These are phyloP conservation scores for Coniella vitis DNA, from an alignment of 2,329 filamentous ascomycete genomes.

Conservation along the genomic window DNA sequence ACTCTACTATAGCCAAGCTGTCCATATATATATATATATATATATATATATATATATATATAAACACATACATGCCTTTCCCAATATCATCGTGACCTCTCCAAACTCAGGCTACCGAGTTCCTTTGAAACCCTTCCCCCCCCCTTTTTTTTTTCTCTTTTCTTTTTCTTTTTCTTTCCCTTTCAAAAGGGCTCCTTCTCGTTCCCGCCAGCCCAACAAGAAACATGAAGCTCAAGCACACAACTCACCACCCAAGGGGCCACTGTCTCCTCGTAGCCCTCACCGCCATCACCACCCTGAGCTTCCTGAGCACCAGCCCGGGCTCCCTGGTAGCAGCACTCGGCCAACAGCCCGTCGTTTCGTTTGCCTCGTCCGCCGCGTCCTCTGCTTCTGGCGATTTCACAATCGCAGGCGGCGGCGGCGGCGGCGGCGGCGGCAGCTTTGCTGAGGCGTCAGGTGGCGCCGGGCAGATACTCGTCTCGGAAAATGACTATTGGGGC, in stretches of 20 bases:
- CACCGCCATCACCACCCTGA: conserved; percentile 18
- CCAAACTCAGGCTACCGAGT: too few species aligned
- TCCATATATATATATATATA: background rate
- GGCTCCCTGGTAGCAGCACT: conserved; percentile 29
- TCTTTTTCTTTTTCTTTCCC: too few species aligned
- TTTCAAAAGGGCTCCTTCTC: too few species aligned
- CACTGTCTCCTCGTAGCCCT: conserved; percentile 16
- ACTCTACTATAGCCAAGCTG: too few species aligned
- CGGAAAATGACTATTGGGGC: conserved; percentile 56
- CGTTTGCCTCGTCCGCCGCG: conserved; percentile 25
- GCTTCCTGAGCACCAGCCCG: too few species aligned
- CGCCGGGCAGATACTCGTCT: conserved; percentile 46
- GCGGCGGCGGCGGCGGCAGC: too few species aligned
- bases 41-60: conserved; percentile 1
- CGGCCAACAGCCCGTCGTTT: conserved; percentile 43
- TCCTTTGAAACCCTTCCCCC: too few species aligned
- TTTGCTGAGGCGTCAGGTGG: too few species aligned
- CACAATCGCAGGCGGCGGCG: conserved; percentile 31
- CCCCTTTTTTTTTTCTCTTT: too few species aligned
- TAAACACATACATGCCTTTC: background rate
- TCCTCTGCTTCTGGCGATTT: conserved; percentile 18
- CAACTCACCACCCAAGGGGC: conserved; percentile 12
- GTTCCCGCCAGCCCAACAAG: background rate
- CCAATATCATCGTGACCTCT: too few species aligned
- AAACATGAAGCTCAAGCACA: background rate